Percentiles rank a stretch among this genome's conserved stretches.
phyloP scores from a whole-genome alignment of 306 rosid species.

The Quillaja saponaria region DNA sequence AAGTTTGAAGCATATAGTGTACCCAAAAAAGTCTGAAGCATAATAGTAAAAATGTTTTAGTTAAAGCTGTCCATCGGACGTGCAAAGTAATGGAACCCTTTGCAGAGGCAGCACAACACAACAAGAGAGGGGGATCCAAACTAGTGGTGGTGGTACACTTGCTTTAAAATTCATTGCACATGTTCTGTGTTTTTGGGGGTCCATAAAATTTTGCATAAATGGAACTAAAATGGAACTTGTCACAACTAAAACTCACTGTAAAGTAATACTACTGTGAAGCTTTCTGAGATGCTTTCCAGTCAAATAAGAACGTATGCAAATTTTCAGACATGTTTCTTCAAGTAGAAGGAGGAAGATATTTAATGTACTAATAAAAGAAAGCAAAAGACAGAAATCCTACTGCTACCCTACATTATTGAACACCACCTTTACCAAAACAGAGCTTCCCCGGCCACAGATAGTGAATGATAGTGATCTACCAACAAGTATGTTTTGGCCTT shows the following conservation, averaged over 20 bases:
- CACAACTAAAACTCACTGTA: constrained; percentile 38
- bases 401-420: constrained; percentile 58
- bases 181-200: constrained; percentile 18
- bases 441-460: constrained; percentile 69
- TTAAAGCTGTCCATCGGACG: too few species aligned
- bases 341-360: constrained; percentile 42
- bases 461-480: constrained; percentile 46
- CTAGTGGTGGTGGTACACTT: constrained; percentile 9
- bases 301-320: constrained; percentile 61
- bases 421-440: constrained; percentile 41
- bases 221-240: constrained; percentile 28
- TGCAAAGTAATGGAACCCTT: too few species aligned
- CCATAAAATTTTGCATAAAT: constrained; percentile 38
- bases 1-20: too few species aligned
- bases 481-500: constrained; percentile 56
- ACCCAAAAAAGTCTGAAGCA: too few species aligned
- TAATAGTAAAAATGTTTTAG: too few species aligned
- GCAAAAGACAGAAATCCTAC: constrained; percentile 50
- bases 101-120: too few species aligned
- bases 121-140: not conserved
- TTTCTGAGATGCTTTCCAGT: constrained; percentile 59
- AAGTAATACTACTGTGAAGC: constrained; percentile 35
- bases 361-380: constrained; percentile 39
- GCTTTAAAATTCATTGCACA: constrained; percentile 33
- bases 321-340: constrained; percentile 76